Evolutionary conservation across 495 filamentous ascomycete genomes (phyloP).

Genomic region (Aspergillus asperescens): DNA sequence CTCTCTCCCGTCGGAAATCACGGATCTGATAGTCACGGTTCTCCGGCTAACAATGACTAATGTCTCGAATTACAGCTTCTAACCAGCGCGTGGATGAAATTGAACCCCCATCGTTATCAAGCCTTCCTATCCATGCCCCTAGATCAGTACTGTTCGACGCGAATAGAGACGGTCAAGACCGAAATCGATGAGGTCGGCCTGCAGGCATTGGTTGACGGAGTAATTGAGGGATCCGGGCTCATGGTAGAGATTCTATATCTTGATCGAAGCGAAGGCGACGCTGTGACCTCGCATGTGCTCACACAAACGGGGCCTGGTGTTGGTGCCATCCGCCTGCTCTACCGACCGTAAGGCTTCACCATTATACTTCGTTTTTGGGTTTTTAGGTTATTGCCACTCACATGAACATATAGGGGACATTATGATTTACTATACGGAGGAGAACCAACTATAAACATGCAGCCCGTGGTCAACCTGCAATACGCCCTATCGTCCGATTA

Average conservation of each 20-base stretch:
- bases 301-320: constrained; percentile 46
- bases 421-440: constrained; percentile 89
- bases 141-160: constrained; percentile 61
- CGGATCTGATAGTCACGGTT: neutral
- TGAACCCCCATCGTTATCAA: constrained; percentile 59
- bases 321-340: constrained; percentile 61
- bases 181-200: constrained; percentile 91
- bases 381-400: neutral
- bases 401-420: constrained; percentile 56
- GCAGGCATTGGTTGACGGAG: constrained; percentile 66
- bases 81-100: constrained; percentile 82
- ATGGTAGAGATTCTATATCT: constrained; percentile 86
- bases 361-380: neutral
- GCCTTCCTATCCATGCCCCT: constrained; percentile 63
- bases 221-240: constrained; percentile 69
- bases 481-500: constrained; percentile 43
- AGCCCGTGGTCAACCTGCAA: constrained; percentile 43
- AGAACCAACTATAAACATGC: constrained; percentile 48
- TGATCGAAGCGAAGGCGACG: constrained; percentile 75
- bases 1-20: neutral
- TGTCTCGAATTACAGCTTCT: constrained; percentile 52
- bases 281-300: constrained; percentile 73
- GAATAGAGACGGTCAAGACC: constrained; percentile 66
- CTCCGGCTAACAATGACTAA: constrained; percentile 12
- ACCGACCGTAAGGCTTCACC: constrained; percentile 59